Evolutionary conservation across 768 basidiomycete species (phyloP), one percentile per base, ranked within the genome.

Genomic region (Phlebiopsis flavidoalba): DNA sequence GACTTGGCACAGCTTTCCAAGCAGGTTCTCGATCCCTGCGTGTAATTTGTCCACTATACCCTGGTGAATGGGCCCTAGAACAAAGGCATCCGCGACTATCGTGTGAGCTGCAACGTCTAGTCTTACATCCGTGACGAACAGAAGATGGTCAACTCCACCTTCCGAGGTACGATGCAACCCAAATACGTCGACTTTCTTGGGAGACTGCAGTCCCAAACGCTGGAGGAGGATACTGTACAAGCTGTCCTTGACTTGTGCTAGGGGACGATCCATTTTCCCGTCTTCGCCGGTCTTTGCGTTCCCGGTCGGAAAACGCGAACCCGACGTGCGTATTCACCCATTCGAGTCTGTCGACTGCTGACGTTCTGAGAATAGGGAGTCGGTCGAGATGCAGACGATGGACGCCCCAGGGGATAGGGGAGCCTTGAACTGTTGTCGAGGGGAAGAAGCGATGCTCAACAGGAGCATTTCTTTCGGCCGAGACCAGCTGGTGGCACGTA

Each of bases 71-170:
- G 81, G 79, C n/a, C n/a, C n/a, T 0, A 80, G 66, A 6, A 81
- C 72, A 65, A 73, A 84, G 1, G 76, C 77, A 61, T 85, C 82
- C 11, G 73, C 75, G 21, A 86, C 68, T 3, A 85, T 52, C 1
- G 83, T 83, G 61, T 82, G 78, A 0, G 78, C 76, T 2, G 75
- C 67, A 12, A 81, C 59, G 63, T 86, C 85, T 19, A 83, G 69
- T 10, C 79, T 74, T 49, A 86, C 66, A 26, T 70, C 69, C 31
- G 75, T 73, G 56, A 85, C 64, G 62, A 85, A 77, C 37, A 86
- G 66, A 19, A 84, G 22, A 0, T 79, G 75, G 58, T 80, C 70
- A 55, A 50, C 61, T 65, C 62, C 62, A 15, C 54, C 59, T 6
- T 33, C 6, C 7, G 59, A 51, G 4, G 31, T 37, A 15, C 53